phyloP scores from a whole-genome alignment of 768 basidiomycete species.

The Tulasnella calospora region DNA sequence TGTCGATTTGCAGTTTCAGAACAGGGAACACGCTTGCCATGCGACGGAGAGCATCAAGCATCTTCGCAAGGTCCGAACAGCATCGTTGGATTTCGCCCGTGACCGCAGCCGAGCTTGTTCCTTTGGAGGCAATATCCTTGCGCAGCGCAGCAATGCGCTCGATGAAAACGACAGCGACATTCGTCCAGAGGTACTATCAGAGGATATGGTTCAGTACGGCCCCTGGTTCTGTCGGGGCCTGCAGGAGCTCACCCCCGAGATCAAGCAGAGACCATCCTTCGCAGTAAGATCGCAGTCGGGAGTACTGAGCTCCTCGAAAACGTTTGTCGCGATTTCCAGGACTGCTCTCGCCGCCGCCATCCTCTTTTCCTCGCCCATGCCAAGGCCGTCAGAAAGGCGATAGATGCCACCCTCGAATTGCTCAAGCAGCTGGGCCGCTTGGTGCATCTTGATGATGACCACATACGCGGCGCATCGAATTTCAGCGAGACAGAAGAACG shows the following conservation, averaged over 20 bases:
- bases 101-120: not conserved
- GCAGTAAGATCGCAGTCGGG: slow-evolving; percentile 14
- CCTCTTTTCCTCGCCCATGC: slow-evolving; percentile 11
- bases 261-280: slow-evolving; percentile 19
- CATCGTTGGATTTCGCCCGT: not conserved
- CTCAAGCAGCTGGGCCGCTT: slow-evolving; percentile 19
- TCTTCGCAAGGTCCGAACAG: not conserved
- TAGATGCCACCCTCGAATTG: slow-evolving; percentile 11
- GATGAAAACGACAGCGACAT: slow-evolving; percentile 12
- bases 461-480: slow-evolving; percentile 16
- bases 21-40: slow-evolving; percentile 14
- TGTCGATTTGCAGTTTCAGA: not conserved
- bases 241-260: slow-evolving; percentile 15
- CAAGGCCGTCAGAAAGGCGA: not conserved
- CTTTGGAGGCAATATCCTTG: not conserved
- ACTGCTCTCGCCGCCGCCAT: slow-evolving; percentile 10
- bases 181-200: slow-evolving; percentile 22
- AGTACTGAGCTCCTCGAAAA: slow-evolving; percentile 1
- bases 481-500: slow-evolving; percentile 19
- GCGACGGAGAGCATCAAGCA: not conserved
- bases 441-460: slow-evolving; percentile 25
- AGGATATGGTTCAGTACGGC: not conserved
- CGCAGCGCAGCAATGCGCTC: slow-evolving; percentile 3
- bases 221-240: no score
- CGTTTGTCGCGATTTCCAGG: slow-evolving; percentile 8